Percentiles rank a stretch among this genome's conserved stretches.
phyloP scores from a whole-genome alignment of 495 filamentous ascomycete genomes.

The Astrothelium subdiscretum region DNA sequence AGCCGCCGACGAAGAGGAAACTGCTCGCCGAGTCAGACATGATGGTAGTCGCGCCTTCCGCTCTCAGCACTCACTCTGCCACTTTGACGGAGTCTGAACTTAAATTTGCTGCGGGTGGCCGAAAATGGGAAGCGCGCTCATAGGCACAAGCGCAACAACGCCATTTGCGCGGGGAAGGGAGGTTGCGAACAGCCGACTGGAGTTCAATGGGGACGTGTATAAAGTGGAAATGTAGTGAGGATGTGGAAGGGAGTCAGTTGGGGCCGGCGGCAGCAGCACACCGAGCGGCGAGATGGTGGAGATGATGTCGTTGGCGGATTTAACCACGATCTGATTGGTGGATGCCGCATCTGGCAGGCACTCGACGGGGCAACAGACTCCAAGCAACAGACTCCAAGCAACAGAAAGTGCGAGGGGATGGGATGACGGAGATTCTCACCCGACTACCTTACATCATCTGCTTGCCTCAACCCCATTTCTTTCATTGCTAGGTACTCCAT shows the following conservation, averaged over 20 bases:
- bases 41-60: not conserved
- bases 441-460: no score
- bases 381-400: no score
- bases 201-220: not conserved
- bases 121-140: not conserved
- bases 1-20: slow-evolving; percentile 10
- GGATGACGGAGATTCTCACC: no score
- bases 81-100: not conserved
- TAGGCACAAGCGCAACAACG: not conserved
- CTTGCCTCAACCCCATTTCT: not conserved
- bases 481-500: no score
- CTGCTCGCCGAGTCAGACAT: not conserved
- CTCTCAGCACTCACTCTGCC: not conserved
- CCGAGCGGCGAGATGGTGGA: no score
- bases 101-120: not conserved
- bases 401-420: no score
- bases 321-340: not conserved
- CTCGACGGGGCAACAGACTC: no score
- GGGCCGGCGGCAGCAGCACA: not conserved
- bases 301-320: slow-evolving; percentile 1
- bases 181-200: not conserved
- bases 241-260: not conserved
- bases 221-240: not conserved
- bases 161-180: not conserved
- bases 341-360: no score